Evolutionary conservation across 352 stramenopile genomes (phyloP).

Genomic region (Globisporangium alternatum): DNA sequence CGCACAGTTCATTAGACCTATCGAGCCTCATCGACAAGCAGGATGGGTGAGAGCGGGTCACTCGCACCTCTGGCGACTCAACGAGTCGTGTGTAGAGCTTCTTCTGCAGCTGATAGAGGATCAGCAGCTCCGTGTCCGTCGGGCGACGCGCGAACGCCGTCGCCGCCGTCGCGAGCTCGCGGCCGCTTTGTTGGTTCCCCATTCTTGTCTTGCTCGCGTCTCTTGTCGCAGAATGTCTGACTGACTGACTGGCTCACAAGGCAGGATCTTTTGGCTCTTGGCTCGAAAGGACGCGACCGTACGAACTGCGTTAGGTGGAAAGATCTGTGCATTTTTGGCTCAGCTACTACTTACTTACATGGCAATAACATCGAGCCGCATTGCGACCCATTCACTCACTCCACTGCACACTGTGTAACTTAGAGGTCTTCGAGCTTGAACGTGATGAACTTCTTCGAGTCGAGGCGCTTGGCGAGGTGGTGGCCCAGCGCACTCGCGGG

Average conservation of each 20-base stretch:
- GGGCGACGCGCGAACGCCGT: conserved; percentile 43
- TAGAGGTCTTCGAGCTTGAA: conserved; percentile 33
- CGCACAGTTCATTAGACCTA: neutral
- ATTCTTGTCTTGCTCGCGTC: conserved; percentile 20
- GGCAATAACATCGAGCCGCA: too few relatives aligned
- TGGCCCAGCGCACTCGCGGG: conserved; percentile 56
- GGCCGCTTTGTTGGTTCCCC: conserved; percentile 37
- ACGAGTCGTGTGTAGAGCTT: conserved; percentile 53
- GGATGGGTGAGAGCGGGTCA: too few relatives aligned
- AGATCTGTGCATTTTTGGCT: neutral
- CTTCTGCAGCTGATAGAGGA: conserved; percentile 60
- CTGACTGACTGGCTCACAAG: neutral
- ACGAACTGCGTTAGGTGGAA: conserved; percentile 1
- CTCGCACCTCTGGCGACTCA: conserved; percentile 53
- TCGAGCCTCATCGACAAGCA: neutral
- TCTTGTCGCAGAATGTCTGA: neutral
- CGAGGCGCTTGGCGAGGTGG: conserved; percentile 44
- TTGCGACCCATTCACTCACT: neutral
- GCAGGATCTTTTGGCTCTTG: neutral
- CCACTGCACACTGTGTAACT: neutral
- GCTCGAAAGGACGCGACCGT: neutral
- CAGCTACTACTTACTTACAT: neutral
- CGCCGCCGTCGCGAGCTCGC: conserved; percentile 26
- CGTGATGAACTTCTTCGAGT: conserved; percentile 55
- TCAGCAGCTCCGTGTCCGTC: conserved; percentile 60